A percentile compares a stretch with the other conserved stretches of the same genome.
These are phyloP conservation scores for Penicillium concentricum DNA, from an alignment of 2,329 filamentous ascomycete species.

Conservation along the genomic window DNA sequence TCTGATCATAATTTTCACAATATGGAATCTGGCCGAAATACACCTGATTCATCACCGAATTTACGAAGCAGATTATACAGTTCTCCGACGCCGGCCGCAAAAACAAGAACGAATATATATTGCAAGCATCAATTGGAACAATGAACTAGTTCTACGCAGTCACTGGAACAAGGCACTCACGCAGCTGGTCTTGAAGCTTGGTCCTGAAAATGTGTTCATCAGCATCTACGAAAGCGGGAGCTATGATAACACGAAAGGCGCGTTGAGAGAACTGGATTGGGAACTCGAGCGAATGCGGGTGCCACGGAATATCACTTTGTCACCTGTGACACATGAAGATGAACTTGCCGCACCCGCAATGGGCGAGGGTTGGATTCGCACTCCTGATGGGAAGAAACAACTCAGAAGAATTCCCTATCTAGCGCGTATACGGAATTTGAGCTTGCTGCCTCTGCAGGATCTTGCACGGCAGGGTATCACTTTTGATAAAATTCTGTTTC, in stretches of 20 bases:
- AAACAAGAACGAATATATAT: slow-evolving; percentile 57
- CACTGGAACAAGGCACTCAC: slow-evolving; percentile 65
- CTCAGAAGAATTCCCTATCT: slow-evolving; percentile 68
- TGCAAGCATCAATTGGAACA: slow-evolving; percentile 68
- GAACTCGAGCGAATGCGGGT: slow-evolving; percentile 56
- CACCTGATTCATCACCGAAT: slow-evolving; percentile 18
- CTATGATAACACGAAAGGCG: slow-evolving; percentile 66
- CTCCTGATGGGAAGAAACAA: slow-evolving; percentile 54
- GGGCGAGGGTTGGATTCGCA: slow-evolving; percentile 63
- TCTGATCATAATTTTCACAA: slow-evolving; percentile 16
- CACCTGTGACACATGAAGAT: slow-evolving; percentile 59
- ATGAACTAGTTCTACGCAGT: slow-evolving; percentile 57
- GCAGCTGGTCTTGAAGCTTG: slow-evolving; percentile 56
- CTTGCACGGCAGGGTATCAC: slow-evolving; percentile 51
- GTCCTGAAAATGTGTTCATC: slow-evolving; percentile 65
- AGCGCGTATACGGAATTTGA: slow-evolving; percentile 62
- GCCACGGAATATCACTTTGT: slow-evolving; percentile 55
- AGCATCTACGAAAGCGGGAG: slow-evolving; percentile 68
- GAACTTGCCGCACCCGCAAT: slow-evolving; percentile 49
- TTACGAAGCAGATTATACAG: slow-evolving; percentile 10
- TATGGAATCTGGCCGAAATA: slow-evolving; percentile 23
- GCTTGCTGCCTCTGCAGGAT: slow-evolving; percentile 58
- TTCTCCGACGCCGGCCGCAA: slow-evolving; percentile 11
- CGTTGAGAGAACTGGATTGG: slow-evolving; percentile 57
- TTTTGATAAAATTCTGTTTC: slow-evolving; percentile 60